Conservation (phyloP, 1,284 basidiomycete genomes). For the Puccinia coronata region DNA sequence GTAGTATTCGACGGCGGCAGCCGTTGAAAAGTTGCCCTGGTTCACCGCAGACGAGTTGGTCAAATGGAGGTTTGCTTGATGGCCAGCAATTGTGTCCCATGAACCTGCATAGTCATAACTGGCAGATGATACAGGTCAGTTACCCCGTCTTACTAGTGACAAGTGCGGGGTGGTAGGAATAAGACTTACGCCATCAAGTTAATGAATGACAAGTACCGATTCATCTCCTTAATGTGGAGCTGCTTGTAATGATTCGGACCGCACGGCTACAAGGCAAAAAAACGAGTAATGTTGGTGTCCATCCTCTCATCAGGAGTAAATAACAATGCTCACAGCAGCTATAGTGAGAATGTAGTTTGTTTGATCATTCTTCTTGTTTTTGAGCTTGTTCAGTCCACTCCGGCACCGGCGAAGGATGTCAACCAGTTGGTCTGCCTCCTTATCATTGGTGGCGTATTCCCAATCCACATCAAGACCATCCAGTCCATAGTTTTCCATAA, state of each 20-base stretch:
- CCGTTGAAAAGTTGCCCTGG: conserved; percentile 48
- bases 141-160: background rate
- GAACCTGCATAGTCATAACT: conserved; percentile 50
- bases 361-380: conserved; percentile 29
- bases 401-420: conserved; percentile 21
- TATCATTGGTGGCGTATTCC: conserved; percentile 46
- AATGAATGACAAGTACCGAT: conserved; percentile 44
- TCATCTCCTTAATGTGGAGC: conserved; percentile 41
- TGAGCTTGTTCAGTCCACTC: conserved; percentile 14
- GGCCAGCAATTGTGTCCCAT: conserved; percentile 48
- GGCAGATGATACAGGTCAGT: background rate
- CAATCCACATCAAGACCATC: conserved; percentile 55
- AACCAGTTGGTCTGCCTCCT: conserved; percentile 40
- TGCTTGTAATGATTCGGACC: conserved; percentile 49
- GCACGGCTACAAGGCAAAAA: conserved; percentile 40
- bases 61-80: conserved; percentile 46
- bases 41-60: conserved; percentile 25
- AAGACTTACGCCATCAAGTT: conserved; percentile 49
- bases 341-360: conserved; percentile 44
- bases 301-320: background rate
- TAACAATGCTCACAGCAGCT: conserved; percentile 32
- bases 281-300: background rate
- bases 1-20: conserved; percentile 42
- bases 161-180: background rate
- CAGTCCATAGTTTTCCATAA: conserved; percentile 58